Conservation (phyloP, 192 early-diverging fungal species). For the Coemansia sp. region DNA sequence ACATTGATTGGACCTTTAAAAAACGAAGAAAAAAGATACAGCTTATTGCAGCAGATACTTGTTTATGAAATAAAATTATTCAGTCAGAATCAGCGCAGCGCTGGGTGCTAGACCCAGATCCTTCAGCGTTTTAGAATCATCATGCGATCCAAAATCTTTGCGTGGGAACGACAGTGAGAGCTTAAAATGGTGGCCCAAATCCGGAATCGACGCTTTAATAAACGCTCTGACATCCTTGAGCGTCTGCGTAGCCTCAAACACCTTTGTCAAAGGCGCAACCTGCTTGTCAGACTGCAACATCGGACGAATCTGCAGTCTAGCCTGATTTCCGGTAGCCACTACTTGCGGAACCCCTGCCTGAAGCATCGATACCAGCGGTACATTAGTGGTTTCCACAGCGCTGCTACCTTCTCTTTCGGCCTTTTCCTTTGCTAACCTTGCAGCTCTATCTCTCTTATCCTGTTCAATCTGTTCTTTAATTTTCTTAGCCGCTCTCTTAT, state of each 20-base stretch:
- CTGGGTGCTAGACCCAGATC: constrained; percentile 68
- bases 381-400: background rate
- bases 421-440: constrained; percentile 47
- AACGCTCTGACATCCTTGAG: constrained; percentile 60
- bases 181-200: constrained; percentile 54
- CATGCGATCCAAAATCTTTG: constrained; percentile 58
- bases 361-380: constrained; percentile 19
- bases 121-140: constrained; percentile 61
- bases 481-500: constrained; percentile 60
- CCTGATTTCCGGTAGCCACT: constrained; percentile 44
- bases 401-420: constrained; percentile 24
- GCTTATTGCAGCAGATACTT: too few relatives aligned
- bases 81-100: constrained; percentile 60
- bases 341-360: constrained; percentile 31
- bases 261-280: constrained; percentile 59
- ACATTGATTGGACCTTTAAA: too few relatives aligned
- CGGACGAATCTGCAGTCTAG: constrained; percentile 68
- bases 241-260: constrained; percentile 59
- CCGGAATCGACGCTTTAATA: constrained; percentile 40
- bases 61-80: constrained; percentile 14
- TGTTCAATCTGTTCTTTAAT: constrained; percentile 69
- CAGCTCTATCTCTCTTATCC: constrained; percentile 66
- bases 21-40: background rate
- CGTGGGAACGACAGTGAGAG: constrained; percentile 67
- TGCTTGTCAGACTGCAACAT: constrained; percentile 33